A percentile compares a stretch with the other conserved stretches of the same genome.
phyloP scores from a whole-genome alignment of 192 early-diverging fungal species.

The Backusella tarrabulga region DNA sequence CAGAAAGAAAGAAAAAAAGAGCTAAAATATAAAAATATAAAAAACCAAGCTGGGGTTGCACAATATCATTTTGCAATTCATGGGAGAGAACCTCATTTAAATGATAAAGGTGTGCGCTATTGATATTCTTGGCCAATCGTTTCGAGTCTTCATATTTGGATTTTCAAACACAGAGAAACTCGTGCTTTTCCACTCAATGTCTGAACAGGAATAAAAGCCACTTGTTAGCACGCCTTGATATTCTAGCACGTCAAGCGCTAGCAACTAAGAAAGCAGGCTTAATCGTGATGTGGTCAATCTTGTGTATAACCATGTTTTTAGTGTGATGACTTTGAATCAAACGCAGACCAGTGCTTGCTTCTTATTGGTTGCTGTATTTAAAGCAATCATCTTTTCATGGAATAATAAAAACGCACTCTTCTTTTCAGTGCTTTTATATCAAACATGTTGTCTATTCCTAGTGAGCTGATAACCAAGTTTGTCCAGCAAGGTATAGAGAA shows the following conservation, averaged over 20 bases:
- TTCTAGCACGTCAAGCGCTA: too few relatives aligned
- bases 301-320: too few relatives aligned
- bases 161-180: neutral
- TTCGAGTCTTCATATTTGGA: neutral
- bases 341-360: too few relatives aligned
- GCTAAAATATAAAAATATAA: neutral
- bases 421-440: too few relatives aligned
- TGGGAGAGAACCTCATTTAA: conserved; percentile 1
- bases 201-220: too few relatives aligned
- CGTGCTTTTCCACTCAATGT: neutral
- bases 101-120: neutral
- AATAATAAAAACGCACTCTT: too few relatives aligned
- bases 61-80: neutral
- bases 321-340: too few relatives aligned
- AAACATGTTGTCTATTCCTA: neutral
- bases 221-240: too few relatives aligned
- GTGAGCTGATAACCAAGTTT: neutral
- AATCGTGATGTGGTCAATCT: too few relatives aligned
- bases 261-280: too few relatives aligned
- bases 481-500: neutral
- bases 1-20: neutral
- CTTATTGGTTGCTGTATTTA: too few relatives aligned
- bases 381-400: too few relatives aligned
- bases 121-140: neutral
- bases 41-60: neutral